Conservation (phyloP, 768 basidiomycete genomes). For the Leccinum fibrillosum region DNA sequence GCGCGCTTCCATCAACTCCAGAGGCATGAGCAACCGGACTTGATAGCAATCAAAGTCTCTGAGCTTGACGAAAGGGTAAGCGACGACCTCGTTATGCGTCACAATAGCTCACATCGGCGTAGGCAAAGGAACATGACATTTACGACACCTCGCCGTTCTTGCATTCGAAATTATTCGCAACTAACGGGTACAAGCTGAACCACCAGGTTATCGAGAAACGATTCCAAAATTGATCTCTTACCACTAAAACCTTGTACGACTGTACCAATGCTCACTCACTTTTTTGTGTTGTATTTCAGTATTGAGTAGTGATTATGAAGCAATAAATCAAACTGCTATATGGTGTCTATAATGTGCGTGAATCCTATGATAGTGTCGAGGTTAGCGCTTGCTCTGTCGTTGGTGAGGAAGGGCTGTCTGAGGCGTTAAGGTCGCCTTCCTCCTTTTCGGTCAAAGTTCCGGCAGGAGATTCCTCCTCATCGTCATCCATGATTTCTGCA, state of each 20-base stretch:
- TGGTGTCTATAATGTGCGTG: slow-evolving; percentile 21
- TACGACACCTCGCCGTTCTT: slow-evolving; percentile 88
- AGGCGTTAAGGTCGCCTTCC: slow-evolving; percentile 2
- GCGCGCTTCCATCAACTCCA: slow-evolving; percentile 81
- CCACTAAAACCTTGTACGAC: slow-evolving; percentile 2
- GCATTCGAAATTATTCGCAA: slow-evolving; percentile 73
- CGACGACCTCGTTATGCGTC: slow-evolving; percentile 4
- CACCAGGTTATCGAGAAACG: slow-evolving; percentile 69
- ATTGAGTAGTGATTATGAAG: slow-evolving; percentile 31
- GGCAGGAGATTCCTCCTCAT: slow-evolving; percentile 44
- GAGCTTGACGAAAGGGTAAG: slow-evolving; percentile 88
- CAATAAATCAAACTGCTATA: slow-evolving; percentile 25
- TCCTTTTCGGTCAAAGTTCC: slow-evolving; percentile 2
- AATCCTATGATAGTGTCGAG: slow-evolving; percentile 17
- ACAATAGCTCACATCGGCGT: slow-evolving; percentile 11
- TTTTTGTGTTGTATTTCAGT: slow-evolving; percentile 17
- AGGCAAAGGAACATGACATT: slow-evolving; percentile 98
- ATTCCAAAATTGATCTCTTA: slow-evolving; percentile 43
- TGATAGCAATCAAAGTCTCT: slow-evolving; percentile 68
- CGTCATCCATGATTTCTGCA: slow-evolving; percentile 67
- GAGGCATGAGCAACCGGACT: slow-evolving; percentile 71
- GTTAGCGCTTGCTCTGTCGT: slow-evolving; percentile 8
- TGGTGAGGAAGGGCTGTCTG: slow-evolving; percentile 7
- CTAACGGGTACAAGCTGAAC: slow-evolving; percentile 84
- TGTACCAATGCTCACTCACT: slow-evolving; percentile 4